phyloP scores from a whole-genome alignment of 352 stramenopile genomes.

The Pythium monospermum region DNA sequence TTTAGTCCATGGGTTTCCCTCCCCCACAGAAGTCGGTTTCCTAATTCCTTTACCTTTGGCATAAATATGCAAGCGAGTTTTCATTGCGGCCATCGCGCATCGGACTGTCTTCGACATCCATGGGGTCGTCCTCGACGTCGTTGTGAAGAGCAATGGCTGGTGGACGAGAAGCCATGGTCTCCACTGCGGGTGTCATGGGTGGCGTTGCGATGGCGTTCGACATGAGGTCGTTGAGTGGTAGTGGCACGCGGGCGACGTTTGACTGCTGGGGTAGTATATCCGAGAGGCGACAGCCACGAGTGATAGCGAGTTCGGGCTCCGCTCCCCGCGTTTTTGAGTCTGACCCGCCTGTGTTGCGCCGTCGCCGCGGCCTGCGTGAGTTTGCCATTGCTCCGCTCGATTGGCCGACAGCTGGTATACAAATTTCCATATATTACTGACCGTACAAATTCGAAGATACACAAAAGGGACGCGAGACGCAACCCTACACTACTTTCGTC shows the following conservation, averaged over 20 bases:
- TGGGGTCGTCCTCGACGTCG: constrained; percentile 12
- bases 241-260: too few relatives aligned
- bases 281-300: too few relatives aligned
- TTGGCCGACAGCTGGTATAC: constrained; percentile 5
- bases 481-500: constrained; percentile 20
- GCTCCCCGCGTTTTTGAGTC: too few relatives aligned
- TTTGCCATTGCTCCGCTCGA: background rate
- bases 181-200: too few relatives aligned
- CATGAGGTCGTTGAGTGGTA: too few relatives aligned
- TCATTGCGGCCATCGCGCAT: constrained; percentile 25
- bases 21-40: background rate
- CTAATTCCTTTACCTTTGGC: constrained; percentile 13
- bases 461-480: constrained; percentile 23
- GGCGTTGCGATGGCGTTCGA: too few relatives aligned
- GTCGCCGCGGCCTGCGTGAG: background rate
- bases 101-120: constrained; percentile 22
- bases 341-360: background rate
- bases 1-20: background rate
- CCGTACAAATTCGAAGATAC: constrained; percentile 28
- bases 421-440: constrained; percentile 10
- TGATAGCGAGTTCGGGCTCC: too few relatives aligned
- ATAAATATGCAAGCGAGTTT: constrained; percentile 29
- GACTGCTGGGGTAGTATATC: too few relatives aligned
- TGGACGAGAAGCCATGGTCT: constrained; percentile 4
- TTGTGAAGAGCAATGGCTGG: constrained; percentile 17